A percentile compares a stretch with the other conserved stretches of the same genome.
These are phyloP conservation scores for Jacaranda mimosifolia DNA, from an alignment of 257 asterid species.

Conservation along the genomic window DNA sequence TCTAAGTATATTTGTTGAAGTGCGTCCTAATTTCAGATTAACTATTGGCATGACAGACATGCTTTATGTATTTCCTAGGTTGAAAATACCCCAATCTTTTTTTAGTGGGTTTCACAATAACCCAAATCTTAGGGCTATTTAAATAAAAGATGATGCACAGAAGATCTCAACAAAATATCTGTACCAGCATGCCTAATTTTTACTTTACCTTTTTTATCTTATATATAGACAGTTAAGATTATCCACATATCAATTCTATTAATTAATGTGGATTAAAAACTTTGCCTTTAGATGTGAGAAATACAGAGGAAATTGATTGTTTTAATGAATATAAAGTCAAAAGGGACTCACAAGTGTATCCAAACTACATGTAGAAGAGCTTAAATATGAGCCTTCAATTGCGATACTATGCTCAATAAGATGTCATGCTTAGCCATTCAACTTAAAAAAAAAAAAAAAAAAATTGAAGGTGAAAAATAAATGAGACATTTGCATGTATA, in stretches of 20 bases:
- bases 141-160: constrained; percentile 5
- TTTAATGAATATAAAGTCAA: neutral
- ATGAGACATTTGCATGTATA: constrained; percentile 23
- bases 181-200: constrained; percentile 36
- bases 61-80: constrained; percentile 48
- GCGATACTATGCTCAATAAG: neutral
- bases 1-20: constrained; percentile 39
- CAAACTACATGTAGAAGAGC: neutral
- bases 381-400: neutral
- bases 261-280: neutral
- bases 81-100: constrained; percentile 32
- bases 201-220: constrained; percentile 36
- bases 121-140: constrained; percentile 35
- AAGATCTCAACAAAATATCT: constrained; percentile 8
- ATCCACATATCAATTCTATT: neutral
- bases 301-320: neutral
- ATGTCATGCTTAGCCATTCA: constrained; percentile 50
- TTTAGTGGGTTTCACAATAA: constrained; percentile 36
- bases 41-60: constrained; percentile 38
- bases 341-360: neutral
- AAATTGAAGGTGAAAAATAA: neutral
- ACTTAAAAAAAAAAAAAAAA: constrained; percentile 9
- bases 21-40: constrained; percentile 18
- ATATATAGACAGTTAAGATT: constrained; percentile 8
- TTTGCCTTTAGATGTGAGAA: neutral